phyloP scores from a whole-genome alignment of 768 basidiomycete genomes.

The Rubroboletus pulcherrimus region DNA sequence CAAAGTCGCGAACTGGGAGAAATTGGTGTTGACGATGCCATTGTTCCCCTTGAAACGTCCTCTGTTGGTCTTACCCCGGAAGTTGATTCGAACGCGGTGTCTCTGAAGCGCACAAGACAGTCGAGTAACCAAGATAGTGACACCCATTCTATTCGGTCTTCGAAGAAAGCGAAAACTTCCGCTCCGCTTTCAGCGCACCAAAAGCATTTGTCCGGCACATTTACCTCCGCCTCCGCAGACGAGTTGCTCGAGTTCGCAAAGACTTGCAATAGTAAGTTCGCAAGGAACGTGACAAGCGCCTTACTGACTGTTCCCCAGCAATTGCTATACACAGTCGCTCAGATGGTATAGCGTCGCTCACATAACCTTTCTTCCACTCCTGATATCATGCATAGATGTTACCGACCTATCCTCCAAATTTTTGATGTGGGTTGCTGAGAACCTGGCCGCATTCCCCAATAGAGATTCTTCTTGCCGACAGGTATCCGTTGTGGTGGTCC shows the following conservation, averaged over 20 bases:
- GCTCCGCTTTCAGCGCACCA: background rate
- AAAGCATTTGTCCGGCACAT: background rate
- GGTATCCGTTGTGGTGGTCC: slow-evolving; percentile 19
- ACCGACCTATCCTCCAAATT: slow-evolving; percentile 17
- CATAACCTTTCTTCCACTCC: background rate
- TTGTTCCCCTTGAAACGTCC: slow-evolving; percentile 15
- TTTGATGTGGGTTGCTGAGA: slow-evolving; percentile 15
- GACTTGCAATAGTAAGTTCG: slow-evolving; percentile 20
- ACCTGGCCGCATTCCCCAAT: background rate
- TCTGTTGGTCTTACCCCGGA: slow-evolving; percentile 8
- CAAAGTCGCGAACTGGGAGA: slow-evolving; percentile 24
- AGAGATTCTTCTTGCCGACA: background rate
- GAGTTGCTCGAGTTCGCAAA: slow-evolving; percentile 19
- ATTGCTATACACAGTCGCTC: slow-evolving; percentile 16
- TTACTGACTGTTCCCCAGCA: slow-evolving; percentile 11
- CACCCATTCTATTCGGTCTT: background rate
- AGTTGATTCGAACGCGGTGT: slow-evolving; percentile 5
- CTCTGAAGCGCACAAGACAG: slow-evolving; percentile 15
- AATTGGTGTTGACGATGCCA: slow-evolving; percentile 25
- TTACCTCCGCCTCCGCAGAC: slow-evolving; percentile 6
- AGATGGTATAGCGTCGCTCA: slow-evolving; percentile 13
- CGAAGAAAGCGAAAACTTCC: slow-evolving; percentile 11
- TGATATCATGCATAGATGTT: slow-evolving; percentile 15
- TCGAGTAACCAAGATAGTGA: slow-evolving; percentile 1
- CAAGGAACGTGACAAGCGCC: background rate